These are phyloP conservation scores for Podosphaera fusca DNA, from an alignment of 2,329 filamentous ascomycete genomes.

Conservation along the genomic window DNA sequence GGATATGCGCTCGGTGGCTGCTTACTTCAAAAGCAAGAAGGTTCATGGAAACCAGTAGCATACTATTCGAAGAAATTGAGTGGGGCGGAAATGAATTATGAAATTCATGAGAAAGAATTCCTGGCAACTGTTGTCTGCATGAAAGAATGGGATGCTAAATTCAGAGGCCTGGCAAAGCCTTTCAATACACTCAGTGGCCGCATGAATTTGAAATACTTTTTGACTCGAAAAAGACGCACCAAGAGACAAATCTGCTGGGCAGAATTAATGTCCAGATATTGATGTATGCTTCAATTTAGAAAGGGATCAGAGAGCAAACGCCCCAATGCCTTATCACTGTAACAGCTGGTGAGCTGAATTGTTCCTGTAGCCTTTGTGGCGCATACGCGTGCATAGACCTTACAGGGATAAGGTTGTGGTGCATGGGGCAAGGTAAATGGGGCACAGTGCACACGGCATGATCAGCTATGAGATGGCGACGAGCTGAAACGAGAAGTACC, in stretches of 20 bases:
- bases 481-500: no score
- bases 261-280: not conserved
- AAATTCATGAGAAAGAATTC: no score
- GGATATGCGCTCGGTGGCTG: not conserved
- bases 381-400: no score
- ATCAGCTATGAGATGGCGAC: no score
- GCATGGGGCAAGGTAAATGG: no score
- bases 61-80: not conserved
- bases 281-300: not conserved
- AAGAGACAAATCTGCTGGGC: not conserved
- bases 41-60: not conserved
- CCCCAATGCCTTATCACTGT: not conserved
- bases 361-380: no score
- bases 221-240: not conserved
- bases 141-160: not conserved
- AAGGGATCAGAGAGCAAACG: conserved; percentile 1
- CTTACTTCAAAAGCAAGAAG: not conserved
- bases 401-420: no score
- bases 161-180: not conserved
- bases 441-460: no score
- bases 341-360: no score
- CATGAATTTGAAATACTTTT: conserved; percentile 1
- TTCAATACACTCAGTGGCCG: not conserved
- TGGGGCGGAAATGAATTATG: no score
- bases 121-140: not conserved